phyloP scores from a whole-genome alignment of 768 basidiomycete genomes.

The Rhodotorula sphaerocarpa region DNA sequence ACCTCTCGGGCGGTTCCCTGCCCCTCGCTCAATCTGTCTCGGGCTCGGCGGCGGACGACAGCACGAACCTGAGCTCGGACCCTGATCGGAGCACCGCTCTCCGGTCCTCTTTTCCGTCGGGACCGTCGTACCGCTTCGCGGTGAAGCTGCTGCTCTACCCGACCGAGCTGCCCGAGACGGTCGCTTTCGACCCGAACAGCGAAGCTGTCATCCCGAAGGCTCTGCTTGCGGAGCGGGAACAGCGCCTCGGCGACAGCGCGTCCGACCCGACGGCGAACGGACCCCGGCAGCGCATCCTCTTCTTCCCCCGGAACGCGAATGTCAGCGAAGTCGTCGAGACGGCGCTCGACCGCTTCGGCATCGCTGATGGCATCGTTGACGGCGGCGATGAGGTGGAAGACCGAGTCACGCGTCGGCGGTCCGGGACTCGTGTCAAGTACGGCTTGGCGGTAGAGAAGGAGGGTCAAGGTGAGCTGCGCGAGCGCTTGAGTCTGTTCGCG shows the following conservation, averaged over 20 bases:
- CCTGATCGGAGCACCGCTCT: too few species aligned
- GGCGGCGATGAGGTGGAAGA: constrained; percentile 98
- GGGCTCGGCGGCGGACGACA: constrained; percentile 3
- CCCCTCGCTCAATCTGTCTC: too few species aligned
- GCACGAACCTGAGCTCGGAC: not conserved
- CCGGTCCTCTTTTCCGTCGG: constrained; percentile 36
- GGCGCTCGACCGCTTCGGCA: constrained; percentile 85
- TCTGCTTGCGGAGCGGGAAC: constrained; percentile 55
- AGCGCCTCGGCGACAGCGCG: constrained; percentile 45
- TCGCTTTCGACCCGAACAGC: constrained; percentile 84
- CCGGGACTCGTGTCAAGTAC: constrained; percentile 70
- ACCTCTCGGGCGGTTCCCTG: not conserved
- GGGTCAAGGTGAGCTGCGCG: constrained; percentile 54
- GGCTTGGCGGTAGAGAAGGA: constrained; percentile 54
- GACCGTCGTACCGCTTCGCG: constrained; percentile 75
- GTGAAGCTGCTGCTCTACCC: constrained; percentile 79
- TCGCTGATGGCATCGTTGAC: constrained; percentile 92
- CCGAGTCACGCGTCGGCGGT: constrained; percentile 71
- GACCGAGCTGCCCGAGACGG: constrained; percentile 84
- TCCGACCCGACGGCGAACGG: constrained; percentile 6
- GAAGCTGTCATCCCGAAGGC: constrained; percentile 88
- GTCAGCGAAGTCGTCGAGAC: constrained; percentile 94
- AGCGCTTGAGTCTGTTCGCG: not conserved
- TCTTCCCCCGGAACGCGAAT: constrained; percentile 87
- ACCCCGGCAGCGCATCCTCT: constrained; percentile 67